Base-by-base conservation (phyloP, 2,329 filamentous ascomycete species). In the Alternaria gaisen region DNA sequence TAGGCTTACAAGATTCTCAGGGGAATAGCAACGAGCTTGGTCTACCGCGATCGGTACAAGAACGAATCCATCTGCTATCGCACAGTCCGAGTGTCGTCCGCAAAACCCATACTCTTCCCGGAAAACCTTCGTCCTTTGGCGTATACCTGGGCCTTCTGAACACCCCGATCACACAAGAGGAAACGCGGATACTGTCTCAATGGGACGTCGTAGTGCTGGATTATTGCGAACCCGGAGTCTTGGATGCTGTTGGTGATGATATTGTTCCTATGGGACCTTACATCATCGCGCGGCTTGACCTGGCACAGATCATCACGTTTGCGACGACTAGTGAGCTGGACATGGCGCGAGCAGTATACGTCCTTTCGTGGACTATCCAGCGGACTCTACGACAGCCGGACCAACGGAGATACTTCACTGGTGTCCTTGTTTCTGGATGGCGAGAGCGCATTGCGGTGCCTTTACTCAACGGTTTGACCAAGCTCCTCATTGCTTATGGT, bases 201-300 rank as follows among this genome's bases (percentile, higher is more conserved):
- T 79, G 74, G 75, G 72, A 77, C 22, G 59, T 71, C 30, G 50
- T 78, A 22, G 69, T 79, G 4, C 48, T 79, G 48, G 75, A 79
- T 42, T 66, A 73, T 26, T 60, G 61, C 26, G 56, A 76, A 44
- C 64, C 69, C 16, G 76, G 76, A 0, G 65, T 79, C 5, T 47
- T 78, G 18, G 72, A 78, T 6, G 72, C 69, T 16, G 59, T 78
- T 48, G 65, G 68, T 46, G 58, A 75, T 48, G 64, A 69, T 7
- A 63, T 32, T 22, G 22, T 73, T n/a, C 53, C 64, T 6, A 56
- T 76, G 11, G 72, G 74, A 9, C 70, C 70, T 43, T 71, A 75
- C 34, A 68, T 77, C 43, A 76, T 79, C 43, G 75, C 70, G 10
- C 61, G 77, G 41, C 57, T 78, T 10, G 75, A 78, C 60, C 55